Evolutionary conservation across 148 eudicot genomes (phyloP).

Genomic region (Amaranthus cruentus): DNA sequence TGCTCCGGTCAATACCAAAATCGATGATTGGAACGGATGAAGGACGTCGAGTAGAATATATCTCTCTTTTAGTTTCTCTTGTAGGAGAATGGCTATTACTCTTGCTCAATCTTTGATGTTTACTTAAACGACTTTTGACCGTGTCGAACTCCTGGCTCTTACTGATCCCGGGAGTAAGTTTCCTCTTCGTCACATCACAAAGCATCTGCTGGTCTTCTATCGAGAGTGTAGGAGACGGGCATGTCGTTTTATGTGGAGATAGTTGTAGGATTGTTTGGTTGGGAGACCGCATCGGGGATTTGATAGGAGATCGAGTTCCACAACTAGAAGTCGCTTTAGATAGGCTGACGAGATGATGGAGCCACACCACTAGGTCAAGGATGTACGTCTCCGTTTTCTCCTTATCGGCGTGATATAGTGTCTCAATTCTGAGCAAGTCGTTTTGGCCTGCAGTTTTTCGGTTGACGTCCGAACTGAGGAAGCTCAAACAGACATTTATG

Average conservation of each 20-base stretch:
- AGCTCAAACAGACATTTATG: background rate
- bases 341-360: slow-evolving; percentile 74
- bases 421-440: slow-evolving; percentile 72
- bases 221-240: slow-evolving; percentile 59
- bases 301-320: slow-evolving; percentile 64
- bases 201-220: slow-evolving; percentile 90
- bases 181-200: slow-evolving; percentile 66
- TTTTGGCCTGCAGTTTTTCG: slow-evolving; percentile 62
- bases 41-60: slow-evolving; percentile 61
- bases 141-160: slow-evolving; percentile 93
- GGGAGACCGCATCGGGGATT: slow-evolving; percentile 83
- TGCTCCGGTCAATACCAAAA: slow-evolving; percentile 69
- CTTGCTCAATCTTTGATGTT: slow-evolving; percentile 68
- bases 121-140: slow-evolving; percentile 46
- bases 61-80: slow-evolving; percentile 51
- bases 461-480: slow-evolving; percentile 58
- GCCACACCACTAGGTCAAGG: slow-evolving; percentile 83
- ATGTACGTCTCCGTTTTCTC: slow-evolving; percentile 80
- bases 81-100: slow-evolving; percentile 87
- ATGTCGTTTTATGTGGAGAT: slow-evolving; percentile 42
- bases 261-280: slow-evolving; percentile 58
- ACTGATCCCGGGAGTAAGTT: slow-evolving; percentile 91
- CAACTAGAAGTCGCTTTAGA: slow-evolving; percentile 43
- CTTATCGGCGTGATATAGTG: slow-evolving; percentile 87
- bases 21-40: slow-evolving; percentile 70